Base-by-base conservation (phyloP, 306 rosid species). In the Dryas octopetala region DNA sequence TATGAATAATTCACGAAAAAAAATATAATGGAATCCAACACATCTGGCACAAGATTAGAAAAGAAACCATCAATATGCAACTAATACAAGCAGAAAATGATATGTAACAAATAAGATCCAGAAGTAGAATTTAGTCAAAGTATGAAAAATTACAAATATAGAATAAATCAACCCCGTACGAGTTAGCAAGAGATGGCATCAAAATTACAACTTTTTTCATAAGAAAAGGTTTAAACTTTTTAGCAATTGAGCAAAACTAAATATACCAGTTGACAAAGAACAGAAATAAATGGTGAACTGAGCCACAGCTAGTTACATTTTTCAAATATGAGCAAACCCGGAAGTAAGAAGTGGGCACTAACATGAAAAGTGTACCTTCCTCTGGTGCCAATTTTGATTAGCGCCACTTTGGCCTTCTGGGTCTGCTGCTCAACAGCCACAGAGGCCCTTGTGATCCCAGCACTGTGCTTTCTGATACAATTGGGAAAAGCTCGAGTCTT, bases 381-480 rank as follows among this genome's bases (percentile, higher is more conserved):
- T 74, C 98, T 74, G 46, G 98, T 93, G 65, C 98, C 98, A 78
- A 93, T 93, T 79, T 86, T 85, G 79, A 93, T 55, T 9, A 91
- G 84, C 7, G 96, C 97, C 6, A 88, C 72, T 45, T 86, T 88
- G 58, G 80, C 77, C 76, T 88, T 78, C 71, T 72, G 82, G 50
- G 79, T 78, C 68, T 82, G 91, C 73, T 88, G 89, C 82, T 91
- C 98, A 51, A 86, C 93, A 0, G 91, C 96, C 44, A 88, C 73
- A 1, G 97, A 93, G 61, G 98, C 98, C 70, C 78, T 85, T 50
- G 76, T 58, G 71, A 79, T 58, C 46, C 80, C 76, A 28, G 54
- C 38, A 71, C 67, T 64, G 23, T 50, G 50, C 52, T 70, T 81
- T 66, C 76, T 86, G 65, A 50, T 46, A 65, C 62, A 82, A 49